phyloP scores from a whole-genome alignment of 495 filamentous ascomycete species.

The Trichocladium antarcticum region DNA sequence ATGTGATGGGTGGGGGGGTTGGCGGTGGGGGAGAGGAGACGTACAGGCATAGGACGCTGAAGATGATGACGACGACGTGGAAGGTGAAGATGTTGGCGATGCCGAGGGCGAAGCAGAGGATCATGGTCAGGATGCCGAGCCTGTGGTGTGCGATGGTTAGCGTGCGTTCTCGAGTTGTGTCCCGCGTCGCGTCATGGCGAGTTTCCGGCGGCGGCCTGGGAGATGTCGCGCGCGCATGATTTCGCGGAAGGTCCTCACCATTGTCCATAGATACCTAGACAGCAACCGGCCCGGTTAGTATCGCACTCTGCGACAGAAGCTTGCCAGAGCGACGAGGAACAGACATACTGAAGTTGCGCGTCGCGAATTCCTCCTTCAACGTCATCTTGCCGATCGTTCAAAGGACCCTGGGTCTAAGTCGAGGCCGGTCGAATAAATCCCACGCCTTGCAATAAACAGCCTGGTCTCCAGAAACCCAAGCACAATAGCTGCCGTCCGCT shows the following conservation, averaged over 20 bases:
- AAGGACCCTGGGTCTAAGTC: no score
- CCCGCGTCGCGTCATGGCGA: neutral
- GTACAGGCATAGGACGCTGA: constrained; percentile 78
- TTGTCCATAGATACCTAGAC: constrained; percentile 95
- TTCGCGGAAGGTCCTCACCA: constrained; percentile 53
- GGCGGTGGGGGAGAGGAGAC: constrained; percentile 19
- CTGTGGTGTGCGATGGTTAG: constrained; percentile 43
- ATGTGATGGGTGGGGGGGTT: constrained; percentile 31
- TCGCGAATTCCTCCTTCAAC: constrained; percentile 68
- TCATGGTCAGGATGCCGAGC: constrained; percentile 87
- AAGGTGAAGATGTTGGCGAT: constrained; percentile 79
- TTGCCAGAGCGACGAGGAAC: constrained; percentile 4
- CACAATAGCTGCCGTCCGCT: neutral
- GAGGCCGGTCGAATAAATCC: neutral
- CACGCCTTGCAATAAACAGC: neutral
- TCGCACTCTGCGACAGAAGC: neutral
- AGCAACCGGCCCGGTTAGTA: constrained; percentile 24
- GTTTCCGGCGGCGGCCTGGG: neutral
- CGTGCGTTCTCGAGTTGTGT: neutral
- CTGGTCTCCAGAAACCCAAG: neutral
- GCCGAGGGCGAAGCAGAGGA: constrained; percentile 90
- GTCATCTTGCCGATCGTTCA: constrained; percentile 32
- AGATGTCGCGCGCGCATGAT: neutral
- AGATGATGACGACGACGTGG: constrained; percentile 57
- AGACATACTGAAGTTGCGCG: constrained; percentile 92